phyloP scores from a whole-genome alignment of 2,329 filamentous ascomycete species.

The Alternaria infectoria region DNA sequence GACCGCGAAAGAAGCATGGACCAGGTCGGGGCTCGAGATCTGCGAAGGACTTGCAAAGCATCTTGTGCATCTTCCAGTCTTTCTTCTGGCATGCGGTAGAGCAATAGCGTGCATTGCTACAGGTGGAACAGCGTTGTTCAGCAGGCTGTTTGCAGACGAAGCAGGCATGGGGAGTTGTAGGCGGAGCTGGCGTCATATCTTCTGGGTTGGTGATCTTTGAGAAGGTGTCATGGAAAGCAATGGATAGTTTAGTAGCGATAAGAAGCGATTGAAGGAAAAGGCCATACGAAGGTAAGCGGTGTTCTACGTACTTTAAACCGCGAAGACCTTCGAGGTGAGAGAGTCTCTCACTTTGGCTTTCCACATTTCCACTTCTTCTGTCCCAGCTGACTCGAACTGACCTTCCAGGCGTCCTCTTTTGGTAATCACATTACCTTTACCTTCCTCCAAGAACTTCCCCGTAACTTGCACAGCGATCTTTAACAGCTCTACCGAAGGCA shows the following conservation, averaged over 20 bases:
- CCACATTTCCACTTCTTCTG: neutral
- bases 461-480: neutral
- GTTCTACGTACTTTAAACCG: too few species aligned
- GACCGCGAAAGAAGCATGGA: neutral
- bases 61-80: neutral
- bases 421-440: neutral
- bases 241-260: neutral
- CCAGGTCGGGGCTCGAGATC: neutral
- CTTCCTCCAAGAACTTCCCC: neutral
- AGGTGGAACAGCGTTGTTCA: neutral
- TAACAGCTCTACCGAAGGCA: neutral
- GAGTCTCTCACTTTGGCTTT: neutral
- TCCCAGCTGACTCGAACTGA: neutral
- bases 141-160: neutral
- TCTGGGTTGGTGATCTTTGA: neutral
- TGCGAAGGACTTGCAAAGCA: neutral
- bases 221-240: neutral
- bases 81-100: neutral
- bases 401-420: neutral
- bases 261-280: too few species aligned
- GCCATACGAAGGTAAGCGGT: too few species aligned
- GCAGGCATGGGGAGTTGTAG: neutral
- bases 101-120: neutral
- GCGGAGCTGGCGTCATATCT: neutral
- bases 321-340: too few species aligned